Percentiles rank a stretch among this genome's conserved stretches.
Conservation (phyloP, 2,329 filamentous ascomycete species). For the Clarireedia homoeocarpa region DNA sequence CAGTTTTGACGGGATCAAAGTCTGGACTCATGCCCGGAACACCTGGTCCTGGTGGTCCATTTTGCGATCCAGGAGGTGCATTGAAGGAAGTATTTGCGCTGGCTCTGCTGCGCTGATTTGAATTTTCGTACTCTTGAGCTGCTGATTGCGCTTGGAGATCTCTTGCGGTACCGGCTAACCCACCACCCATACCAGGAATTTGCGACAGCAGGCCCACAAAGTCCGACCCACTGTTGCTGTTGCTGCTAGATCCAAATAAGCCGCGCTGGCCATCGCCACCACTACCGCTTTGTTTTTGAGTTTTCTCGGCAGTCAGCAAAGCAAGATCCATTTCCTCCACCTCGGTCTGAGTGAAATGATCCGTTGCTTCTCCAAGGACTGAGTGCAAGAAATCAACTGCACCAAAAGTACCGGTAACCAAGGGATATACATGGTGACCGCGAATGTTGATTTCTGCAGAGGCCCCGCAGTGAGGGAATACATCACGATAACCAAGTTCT, state of each 20-base stretch:
- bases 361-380: conserved; percentile 63
- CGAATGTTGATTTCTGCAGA: conserved; percentile 56
- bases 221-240: conserved; percentile 36
- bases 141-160: conserved; percentile 53
- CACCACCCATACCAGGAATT: conserved; percentile 61
- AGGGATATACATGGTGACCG: conserved; percentile 61
- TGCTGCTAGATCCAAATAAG: conserved; percentile 27
- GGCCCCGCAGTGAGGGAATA: conserved; percentile 69
- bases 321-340: conserved; percentile 73
- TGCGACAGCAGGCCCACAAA: conserved; percentile 69
- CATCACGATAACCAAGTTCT: conserved; percentile 59
- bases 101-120: conserved; percentile 30
- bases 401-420: conserved; percentile 71
- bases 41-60: conserved; percentile 39
- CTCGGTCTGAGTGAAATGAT: conserved; percentile 79
- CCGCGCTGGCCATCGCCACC: conserved; percentile 31
- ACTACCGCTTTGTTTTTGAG: conserved; percentile 26
- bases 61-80: conserved; percentile 28
- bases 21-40: conserved; percentile 67
- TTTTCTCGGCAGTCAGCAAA: conserved; percentile 57
- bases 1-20: conserved; percentile 72
- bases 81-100: conserved; percentile 18
- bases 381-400: conserved; percentile 81
- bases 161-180: conserved; percentile 59
- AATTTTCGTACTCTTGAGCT: conserved; percentile 55